Conservation (phyloP, 305 asterid genomes). For the Vinca major region DNA sequence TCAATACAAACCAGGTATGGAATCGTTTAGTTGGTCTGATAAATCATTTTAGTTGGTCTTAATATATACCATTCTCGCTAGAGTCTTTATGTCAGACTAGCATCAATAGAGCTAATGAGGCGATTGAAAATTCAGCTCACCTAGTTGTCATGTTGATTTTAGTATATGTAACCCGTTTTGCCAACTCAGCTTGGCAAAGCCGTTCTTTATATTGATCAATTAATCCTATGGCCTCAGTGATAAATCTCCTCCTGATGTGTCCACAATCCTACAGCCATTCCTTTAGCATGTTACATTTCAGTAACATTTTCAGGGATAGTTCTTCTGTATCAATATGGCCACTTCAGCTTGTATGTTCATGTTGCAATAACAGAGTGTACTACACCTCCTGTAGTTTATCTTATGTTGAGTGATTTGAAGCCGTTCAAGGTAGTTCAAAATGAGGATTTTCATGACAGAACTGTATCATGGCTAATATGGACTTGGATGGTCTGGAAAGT, state of each 20-base stretch:
- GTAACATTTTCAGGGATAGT: neutral
- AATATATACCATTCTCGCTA: too few species aligned
- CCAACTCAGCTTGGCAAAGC: too few species aligned
- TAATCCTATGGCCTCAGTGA: too few species aligned
- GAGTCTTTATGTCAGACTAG: too few species aligned
- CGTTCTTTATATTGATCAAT: too few species aligned
- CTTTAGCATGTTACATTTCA: neutral
- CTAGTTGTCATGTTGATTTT: too few species aligned
- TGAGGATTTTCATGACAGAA: neutral
- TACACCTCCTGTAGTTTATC: neutral
- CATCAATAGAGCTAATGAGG: too few species aligned
- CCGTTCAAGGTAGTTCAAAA: neutral
- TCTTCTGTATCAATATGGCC: neutral
- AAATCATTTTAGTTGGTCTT: too few species aligned
- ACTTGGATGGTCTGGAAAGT: neutral
- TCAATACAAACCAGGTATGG: constrained; percentile 77
- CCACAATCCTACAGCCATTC: neutral
- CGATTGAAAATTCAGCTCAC: too few species aligned
- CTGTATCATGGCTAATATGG: neutral
- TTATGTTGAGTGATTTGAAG: neutral
- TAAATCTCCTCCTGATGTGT: neutral
- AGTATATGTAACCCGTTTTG: too few species aligned
- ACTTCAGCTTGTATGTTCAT: too few species aligned
- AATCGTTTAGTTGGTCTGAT: neutral
- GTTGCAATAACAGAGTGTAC: neutral